A percentile compares a stretch with the other conserved stretches of the same genome.
Conservation (phyloP, 371 early-diverging fungal species). For the Encephalitozoon romaleae region DNA sequence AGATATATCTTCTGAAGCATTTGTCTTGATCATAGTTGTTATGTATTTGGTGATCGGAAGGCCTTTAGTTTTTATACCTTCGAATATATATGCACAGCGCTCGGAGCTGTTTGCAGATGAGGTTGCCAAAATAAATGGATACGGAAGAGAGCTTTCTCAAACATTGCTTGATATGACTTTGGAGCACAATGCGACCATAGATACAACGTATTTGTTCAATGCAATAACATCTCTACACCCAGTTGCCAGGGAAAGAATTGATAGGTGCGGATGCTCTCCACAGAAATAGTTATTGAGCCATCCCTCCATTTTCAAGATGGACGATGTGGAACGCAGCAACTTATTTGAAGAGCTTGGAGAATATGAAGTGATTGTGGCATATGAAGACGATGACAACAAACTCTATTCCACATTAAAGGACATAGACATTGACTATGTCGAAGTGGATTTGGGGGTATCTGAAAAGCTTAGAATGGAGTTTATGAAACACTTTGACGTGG, state of each 20-base stretch:
- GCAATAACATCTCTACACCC: constrained; percentile 58
- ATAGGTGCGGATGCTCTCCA: background rate
- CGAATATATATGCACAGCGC: constrained; percentile 54
- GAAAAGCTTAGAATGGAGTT: constrained; percentile 10
- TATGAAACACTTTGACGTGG: constrained; percentile 16
- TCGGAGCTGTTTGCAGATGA: constrained; percentile 60
- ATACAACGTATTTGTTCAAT: constrained; percentile 57
- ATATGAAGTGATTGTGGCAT: constrained; percentile 20
- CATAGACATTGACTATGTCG: background rate
- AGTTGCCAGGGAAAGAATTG: constrained; percentile 50
- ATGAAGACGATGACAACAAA: constrained; percentile 7
- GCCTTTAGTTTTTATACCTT: constrained; percentile 47
- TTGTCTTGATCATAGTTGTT: constrained; percentile 46
- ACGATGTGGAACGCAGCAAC: background rate
- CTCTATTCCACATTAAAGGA: background rate
- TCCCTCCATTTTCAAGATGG: background rate
- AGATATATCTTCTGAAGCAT: constrained; percentile 39
- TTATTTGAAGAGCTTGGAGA: constrained; percentile 17
- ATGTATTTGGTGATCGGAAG: constrained; percentile 46
- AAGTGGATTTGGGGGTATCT: constrained; percentile 5
- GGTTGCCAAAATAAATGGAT: constrained; percentile 52
- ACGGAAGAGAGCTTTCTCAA: constrained; percentile 42
- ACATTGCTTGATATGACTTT: constrained; percentile 53
- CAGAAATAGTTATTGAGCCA: background rate
- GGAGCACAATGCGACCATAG: constrained; percentile 22